Evolutionary conservation across 768 basidiomycete genomes (phyloP).

Genomic region (Auriscalpium orientale): DNA sequence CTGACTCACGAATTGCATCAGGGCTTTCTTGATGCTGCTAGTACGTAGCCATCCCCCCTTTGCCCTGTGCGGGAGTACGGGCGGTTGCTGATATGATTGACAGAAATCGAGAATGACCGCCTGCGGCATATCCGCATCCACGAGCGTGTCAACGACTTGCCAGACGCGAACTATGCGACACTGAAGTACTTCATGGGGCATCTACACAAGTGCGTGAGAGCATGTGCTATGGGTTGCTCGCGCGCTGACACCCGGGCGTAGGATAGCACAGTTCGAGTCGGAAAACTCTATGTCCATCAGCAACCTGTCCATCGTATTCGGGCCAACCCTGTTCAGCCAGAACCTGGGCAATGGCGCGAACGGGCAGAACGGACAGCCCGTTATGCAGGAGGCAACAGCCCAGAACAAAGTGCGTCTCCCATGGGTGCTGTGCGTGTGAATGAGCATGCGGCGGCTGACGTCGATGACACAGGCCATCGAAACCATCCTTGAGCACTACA

Average conservation of each 20-base stretch:
- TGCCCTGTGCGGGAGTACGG: background rate
- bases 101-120: conserved; percentile 90
- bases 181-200: conserved; percentile 94
- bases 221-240: background rate
- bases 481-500: conserved; percentile 90
- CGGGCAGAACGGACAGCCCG: conserved; percentile 34
- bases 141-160: conserved; percentile 95
- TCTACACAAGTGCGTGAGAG: conserved; percentile 62
- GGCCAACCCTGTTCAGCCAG: conserved; percentile 91
- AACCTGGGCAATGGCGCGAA: conserved; percentile 33
- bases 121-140: conserved; percentile 93
- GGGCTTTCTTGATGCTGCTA: conserved; percentile 92
- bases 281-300: conserved; percentile 90
- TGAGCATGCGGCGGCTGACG: background rate
- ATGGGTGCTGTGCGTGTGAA: background rate
- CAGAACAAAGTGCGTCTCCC: conserved; percentile 54
- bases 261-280: conserved; percentile 66
- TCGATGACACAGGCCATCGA: conserved; percentile 67
- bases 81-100: background rate
- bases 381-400: conserved; percentile 61
- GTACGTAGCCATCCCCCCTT: conserved; percentile 40
- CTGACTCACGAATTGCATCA: conserved; percentile 79
- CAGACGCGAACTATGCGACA: conserved; percentile 98
- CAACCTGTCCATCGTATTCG: conserved; percentile 94
- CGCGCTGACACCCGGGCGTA: conserved; percentile 22